Evolutionary conservation across 495 filamentous ascomycete genomes (phyloP).

Genomic region (Niebla homalea): DNA sequence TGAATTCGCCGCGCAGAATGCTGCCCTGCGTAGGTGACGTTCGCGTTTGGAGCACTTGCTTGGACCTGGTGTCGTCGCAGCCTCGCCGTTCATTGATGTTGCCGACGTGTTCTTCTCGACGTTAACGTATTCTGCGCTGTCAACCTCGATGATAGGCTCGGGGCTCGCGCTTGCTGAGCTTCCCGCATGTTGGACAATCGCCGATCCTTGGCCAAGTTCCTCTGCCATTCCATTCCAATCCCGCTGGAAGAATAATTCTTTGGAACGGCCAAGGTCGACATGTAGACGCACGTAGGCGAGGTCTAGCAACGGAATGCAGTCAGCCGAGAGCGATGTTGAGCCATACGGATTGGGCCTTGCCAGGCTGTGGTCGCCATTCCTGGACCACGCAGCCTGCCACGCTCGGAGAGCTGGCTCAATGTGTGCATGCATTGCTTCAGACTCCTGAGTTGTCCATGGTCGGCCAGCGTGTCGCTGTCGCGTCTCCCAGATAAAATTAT

Average conservation of each 20-base stretch:
- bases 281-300: constrained; percentile 88
- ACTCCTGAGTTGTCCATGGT: constrained; percentile 83
- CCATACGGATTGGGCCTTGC: constrained; percentile 84
- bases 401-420: constrained; percentile 90
- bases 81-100: not conserved
- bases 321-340: constrained; percentile 78
- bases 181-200: constrained; percentile 64
- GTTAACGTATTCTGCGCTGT: constrained; percentile 24
- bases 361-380: constrained; percentile 71
- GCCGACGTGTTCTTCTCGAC: not conserved
- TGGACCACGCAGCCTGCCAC: constrained; percentile 91
- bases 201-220: constrained; percentile 67
- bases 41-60: constrained; percentile 53
- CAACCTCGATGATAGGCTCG: not conserved
- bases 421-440: constrained; percentile 89
- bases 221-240: constrained; percentile 91
- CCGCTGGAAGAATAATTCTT: constrained; percentile 88
- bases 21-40: constrained; percentile 81
- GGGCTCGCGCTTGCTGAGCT: constrained; percentile 34
- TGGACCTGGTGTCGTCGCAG: constrained; percentile 25
- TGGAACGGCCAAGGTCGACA: constrained; percentile 81
- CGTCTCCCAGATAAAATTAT: constrained; percentile 98
- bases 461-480: constrained; percentile 80
- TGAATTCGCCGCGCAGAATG: constrained; percentile 88
- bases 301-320: constrained; percentile 88